These are phyloP conservation scores for Cryptosporidium bovis DNA, from an alignment of 169 alveolate genomes.

Conservation along the genomic window DNA sequence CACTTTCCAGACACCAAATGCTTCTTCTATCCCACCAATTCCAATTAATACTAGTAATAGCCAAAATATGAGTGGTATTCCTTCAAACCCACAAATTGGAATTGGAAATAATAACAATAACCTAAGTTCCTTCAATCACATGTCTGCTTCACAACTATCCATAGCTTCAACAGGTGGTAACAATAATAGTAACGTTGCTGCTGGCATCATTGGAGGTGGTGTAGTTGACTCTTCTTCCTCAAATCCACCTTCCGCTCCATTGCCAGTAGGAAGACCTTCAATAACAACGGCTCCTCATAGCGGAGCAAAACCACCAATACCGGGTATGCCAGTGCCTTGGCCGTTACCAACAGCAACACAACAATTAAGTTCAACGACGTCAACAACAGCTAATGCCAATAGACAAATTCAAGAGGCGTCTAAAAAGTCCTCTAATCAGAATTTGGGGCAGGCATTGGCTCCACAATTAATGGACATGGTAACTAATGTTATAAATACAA, in stretches of 20 bases:
- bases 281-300: constrained; percentile 86
- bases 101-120: neutral
- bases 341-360: constrained; percentile 90
- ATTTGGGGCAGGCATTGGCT: constrained; percentile 24
- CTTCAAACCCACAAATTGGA: neutral
- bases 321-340: constrained; percentile 92
- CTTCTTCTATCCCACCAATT: neutral
- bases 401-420: constrained; percentile 78
- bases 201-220: constrained; percentile 19
- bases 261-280: constrained; percentile 31
- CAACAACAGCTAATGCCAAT: constrained; percentile 80
- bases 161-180: neutral
- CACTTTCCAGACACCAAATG: neutral
- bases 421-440: constrained; percentile 1
- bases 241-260: neutral
- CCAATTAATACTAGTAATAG: neutral
- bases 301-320: constrained; percentile 86
- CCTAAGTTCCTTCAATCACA: neutral
- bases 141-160: neutral
- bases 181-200: neutral
- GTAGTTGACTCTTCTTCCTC: neutral
- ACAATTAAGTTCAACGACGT: constrained; percentile 78
- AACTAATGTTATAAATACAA: constrained; percentile 14
- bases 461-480: constrained; percentile 54
- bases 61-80: neutral